phyloP scores from a whole-genome alignment of 768 basidiomycete genomes.

The Leccinum boreale region DNA sequence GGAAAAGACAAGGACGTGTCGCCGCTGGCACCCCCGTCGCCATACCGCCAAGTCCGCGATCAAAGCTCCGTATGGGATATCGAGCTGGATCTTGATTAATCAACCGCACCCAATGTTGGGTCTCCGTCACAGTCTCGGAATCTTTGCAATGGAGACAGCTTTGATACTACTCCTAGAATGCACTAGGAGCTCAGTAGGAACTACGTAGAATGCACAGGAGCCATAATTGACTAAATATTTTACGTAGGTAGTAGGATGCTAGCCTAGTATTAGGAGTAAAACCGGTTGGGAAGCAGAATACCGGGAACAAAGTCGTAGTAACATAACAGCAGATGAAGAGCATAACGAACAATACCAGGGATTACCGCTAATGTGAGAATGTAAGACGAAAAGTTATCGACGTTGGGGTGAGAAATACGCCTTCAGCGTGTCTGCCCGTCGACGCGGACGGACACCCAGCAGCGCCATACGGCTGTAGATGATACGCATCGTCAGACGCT shows the following conservation, averaged over 20 bases:
- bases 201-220: not conserved
- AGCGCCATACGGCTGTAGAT: slow-evolving; percentile 53
- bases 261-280: slow-evolving; percentile 4
- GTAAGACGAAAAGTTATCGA: not conserved
- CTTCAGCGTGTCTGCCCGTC: slow-evolving; percentile 26
- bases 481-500: slow-evolving; percentile 60
- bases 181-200: too few species aligned
- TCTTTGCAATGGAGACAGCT: not conserved
- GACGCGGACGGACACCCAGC: slow-evolving; percentile 19
- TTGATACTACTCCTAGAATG: too few species aligned
- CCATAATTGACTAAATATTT: slow-evolving; percentile 25
- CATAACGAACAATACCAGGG: not conserved
- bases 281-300: not conserved
- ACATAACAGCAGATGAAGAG: not conserved
- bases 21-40: not conserved
- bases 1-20: slow-evolving; percentile 24
- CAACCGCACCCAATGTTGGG: slow-evolving; percentile 13
- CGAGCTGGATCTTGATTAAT: slow-evolving; percentile 50
- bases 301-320: not conserved
- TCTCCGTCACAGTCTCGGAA: not conserved
- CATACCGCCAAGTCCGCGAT: slow-evolving; percentile 30
- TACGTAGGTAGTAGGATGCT: slow-evolving; percentile 11
- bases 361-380: not conserved
- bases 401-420: slow-evolving; percentile 29
- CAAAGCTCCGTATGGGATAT: slow-evolving; percentile 73